Conservation (phyloP, 2,329 filamentous ascomycete species). For the Metarhizium album region DNA sequence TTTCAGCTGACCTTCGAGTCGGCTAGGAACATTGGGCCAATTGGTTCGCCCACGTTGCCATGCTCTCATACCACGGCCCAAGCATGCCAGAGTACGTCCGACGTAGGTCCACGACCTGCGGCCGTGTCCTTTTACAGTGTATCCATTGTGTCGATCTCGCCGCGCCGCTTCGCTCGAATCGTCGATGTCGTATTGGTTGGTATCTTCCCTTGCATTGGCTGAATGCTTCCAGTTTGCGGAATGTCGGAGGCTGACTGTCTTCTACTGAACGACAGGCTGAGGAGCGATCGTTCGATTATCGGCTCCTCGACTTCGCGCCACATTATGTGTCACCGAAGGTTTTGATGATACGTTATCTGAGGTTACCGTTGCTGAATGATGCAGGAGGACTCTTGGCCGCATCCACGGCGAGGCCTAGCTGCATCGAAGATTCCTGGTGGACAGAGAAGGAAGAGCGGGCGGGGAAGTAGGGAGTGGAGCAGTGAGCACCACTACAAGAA, state of each 20-base stretch:
- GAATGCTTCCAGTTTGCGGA: neutral
- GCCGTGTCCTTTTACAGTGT: neutral
- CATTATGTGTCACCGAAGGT: neutral
- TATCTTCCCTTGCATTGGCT: neutral
- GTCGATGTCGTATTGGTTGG: neutral
- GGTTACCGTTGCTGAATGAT: neutral
- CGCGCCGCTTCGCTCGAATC: neutral
- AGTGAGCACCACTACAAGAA: neutral
- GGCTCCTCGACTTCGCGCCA: neutral
- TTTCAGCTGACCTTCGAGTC: neutral
- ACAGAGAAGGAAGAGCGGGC: neutral
- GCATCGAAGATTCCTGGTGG: neutral
- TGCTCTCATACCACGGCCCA: neutral
- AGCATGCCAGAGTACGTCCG: neutral
- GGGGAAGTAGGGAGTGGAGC: neutral
- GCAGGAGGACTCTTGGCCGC: neutral
- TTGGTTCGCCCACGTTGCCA: neutral
- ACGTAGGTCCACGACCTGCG: neutral
- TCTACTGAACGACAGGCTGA: neutral
- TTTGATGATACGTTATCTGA: conserved; percentile 1
- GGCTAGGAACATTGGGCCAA: neutral
- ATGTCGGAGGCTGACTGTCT: neutral
- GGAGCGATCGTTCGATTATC: conserved; percentile 2
- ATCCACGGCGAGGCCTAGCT: neutral
- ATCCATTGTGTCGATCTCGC: neutral